phyloP scores from a whole-genome alignment of 768 basidiomycete genomes.

The Podaxis sp. region DNA sequence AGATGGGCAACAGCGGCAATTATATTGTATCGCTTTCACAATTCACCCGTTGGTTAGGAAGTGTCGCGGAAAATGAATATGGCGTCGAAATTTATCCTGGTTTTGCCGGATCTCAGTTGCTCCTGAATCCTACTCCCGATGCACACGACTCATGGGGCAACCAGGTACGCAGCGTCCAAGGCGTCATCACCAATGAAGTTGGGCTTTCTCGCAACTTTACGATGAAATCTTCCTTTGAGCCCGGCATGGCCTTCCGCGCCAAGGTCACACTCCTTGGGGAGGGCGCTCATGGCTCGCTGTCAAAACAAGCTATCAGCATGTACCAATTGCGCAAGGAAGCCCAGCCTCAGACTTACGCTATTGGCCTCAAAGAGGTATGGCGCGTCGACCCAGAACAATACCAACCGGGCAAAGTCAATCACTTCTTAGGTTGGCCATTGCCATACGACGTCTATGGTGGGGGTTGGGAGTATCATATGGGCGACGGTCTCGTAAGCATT shows the following conservation, averaged over 20 bases:
- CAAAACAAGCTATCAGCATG: constrained; percentile 72
- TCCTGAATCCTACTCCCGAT: constrained; percentile 60
- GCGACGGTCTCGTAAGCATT: constrained; percentile 82
- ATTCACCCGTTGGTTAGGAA: constrained; percentile 86
- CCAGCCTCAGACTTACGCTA: constrained; percentile 92
- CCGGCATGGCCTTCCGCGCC: constrained; percentile 94
- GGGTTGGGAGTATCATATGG: constrained; percentile 96
- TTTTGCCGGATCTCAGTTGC: constrained; percentile 86
- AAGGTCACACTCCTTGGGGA: constrained; percentile 92
- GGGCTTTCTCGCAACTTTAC: constrained; percentile 77
- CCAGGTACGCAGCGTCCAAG: constrained; percentile 56
- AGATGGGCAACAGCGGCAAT: constrained; percentile 94
- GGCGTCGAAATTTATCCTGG: constrained; percentile 98
- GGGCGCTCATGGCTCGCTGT: constrained; percentile 90
- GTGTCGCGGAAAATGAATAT: constrained; percentile 71
- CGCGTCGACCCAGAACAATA: constrained; percentile 66
- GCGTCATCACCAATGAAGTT: constrained; percentile 92
- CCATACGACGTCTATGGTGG: constrained; percentile 86
- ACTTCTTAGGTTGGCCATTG: constrained; percentile 94
- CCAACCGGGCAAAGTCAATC: constrained; percentile 79
- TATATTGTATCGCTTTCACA: constrained; percentile 89
- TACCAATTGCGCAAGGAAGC: constrained; percentile 70
- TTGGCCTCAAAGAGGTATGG: constrained; percentile 99
- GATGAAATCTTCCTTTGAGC: constrained; percentile 88
- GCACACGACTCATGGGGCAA: constrained; percentile 39